phyloP scores from a whole-genome alignment of 306 rosid genomes.

The Luffa acutangula region DNA sequence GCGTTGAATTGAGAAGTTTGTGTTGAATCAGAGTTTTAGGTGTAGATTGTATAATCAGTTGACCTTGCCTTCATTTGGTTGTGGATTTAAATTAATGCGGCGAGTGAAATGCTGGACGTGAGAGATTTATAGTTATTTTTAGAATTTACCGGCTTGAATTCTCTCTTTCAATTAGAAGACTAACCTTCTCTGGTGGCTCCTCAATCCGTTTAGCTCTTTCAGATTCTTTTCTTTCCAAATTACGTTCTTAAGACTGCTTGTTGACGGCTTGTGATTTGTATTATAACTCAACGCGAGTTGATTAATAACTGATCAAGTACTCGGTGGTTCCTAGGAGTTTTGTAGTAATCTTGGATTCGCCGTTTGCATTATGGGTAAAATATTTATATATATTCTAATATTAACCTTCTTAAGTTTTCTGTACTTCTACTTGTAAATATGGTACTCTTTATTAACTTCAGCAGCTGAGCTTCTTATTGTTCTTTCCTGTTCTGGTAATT shows the following conservation, averaged over 20 bases:
- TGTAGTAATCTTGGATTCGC: background rate
- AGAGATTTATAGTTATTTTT: background rate
- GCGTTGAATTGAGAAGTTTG: background rate
- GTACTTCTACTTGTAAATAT: background rate
- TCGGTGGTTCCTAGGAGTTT: background rate
- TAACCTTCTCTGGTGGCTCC: background rate
- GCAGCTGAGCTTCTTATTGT: background rate
- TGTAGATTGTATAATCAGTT: background rate
- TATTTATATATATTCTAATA: background rate
- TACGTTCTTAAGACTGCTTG: background rate
- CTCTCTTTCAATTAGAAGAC: background rate
- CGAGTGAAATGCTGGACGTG: background rate
- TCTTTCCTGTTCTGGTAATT: background rate
- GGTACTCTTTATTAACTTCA: background rate
- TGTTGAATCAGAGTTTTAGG: slow-evolving; percentile 5
- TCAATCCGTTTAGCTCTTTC: background rate
- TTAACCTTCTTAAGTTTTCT: background rate
- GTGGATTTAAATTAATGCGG: background rate
- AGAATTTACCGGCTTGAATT: background rate
- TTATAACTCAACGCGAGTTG: background rate
- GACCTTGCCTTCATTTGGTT: slow-evolving; percentile 8
- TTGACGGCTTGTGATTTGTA: background rate
- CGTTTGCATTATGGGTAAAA: slow-evolving; percentile 1
- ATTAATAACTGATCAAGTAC: background rate
- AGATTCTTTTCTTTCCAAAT: background rate